Conservation (phyloP, 192 early-diverging fungal genomes). For the Chytriomyces hyalinus region DNA sequence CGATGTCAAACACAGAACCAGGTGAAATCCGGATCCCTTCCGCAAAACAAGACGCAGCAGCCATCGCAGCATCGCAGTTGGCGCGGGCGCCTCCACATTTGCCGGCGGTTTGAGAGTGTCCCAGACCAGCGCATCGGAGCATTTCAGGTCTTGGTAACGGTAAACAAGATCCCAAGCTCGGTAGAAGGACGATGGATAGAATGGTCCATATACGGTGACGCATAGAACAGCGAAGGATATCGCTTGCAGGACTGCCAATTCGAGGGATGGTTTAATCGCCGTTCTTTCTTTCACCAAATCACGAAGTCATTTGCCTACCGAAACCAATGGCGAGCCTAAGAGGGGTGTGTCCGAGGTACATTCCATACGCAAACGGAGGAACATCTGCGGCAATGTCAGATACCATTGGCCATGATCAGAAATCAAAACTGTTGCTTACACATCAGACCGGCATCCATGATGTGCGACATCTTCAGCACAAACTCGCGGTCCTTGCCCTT, state of each 20-base stretch:
- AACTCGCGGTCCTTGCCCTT: neutral
- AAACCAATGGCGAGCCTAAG: conserved; percentile 13
- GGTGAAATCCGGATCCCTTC: conserved; percentile 16
- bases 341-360: conserved; percentile 8
- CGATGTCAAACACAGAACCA: neutral
- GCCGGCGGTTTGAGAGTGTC: neutral
- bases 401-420: neutral
- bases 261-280: neutral
- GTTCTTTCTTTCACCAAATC: neutral
- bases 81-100: conserved; percentile 1
- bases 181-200: conserved; percentile 4
- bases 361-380: conserved; percentile 21
- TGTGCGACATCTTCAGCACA: conserved; percentile 23
- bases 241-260: neutral
- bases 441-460: conserved; percentile 15
- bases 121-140: neutral
- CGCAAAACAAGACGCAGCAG: conserved; percentile 6
- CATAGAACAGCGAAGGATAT: neutral
- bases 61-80: conserved; percentile 11
- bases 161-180: conserved; percentile 26
- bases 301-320: neutral
- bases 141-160: conserved; percentile 20
- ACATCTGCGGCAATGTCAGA: neutral
- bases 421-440: neutral
- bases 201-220: conserved; percentile 8